Evolutionary conservation across 306 rosid genomes (phyloP).

Genomic region (Cucurbita maxima): DNA sequence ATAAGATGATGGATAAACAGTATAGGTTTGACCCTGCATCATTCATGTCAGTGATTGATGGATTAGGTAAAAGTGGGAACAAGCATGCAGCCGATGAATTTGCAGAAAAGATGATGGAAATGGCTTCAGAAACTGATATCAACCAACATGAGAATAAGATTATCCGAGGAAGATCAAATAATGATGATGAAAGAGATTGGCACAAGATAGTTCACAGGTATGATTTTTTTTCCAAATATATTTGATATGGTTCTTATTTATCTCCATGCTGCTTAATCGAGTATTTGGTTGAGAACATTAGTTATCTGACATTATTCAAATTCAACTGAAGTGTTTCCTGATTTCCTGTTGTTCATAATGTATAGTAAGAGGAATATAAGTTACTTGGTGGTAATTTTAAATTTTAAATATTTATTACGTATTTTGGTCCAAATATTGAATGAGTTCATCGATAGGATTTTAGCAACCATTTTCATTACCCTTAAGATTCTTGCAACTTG

Average conservation of each 20-base stretch:
- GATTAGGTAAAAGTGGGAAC: constrained; percentile 58
- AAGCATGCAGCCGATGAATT: constrained; percentile 63
- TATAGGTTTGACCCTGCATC: constrained; percentile 58
- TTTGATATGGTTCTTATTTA: constrained; percentile 6
- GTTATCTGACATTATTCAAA: not conserved
- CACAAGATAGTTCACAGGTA: constrained; percentile 71
- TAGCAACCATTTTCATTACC: not conserved
- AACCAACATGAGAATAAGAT: constrained; percentile 16
- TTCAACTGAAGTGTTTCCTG: not conserved
- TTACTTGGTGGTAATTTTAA: not conserved
- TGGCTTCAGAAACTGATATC: constrained; percentile 41
- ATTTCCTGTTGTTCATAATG: not conserved
- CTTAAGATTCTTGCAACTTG: not conserved
- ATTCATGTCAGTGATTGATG: constrained; percentile 71
- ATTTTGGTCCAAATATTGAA: not conserved
- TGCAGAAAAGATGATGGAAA: constrained; percentile 63
- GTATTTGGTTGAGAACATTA: constrained; percentile 1
- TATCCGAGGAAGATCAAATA: constrained; percentile 19
- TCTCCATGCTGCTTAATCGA: not conserved
- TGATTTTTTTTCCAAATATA: constrained; percentile 1
- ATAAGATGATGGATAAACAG: constrained; percentile 44
- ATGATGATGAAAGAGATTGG: constrained; percentile 44
- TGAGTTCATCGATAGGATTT: not conserved
- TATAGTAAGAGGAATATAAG: not conserved
- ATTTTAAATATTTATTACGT: not conserved